Percentiles rank a stretch among this genome's conserved stretches.
These are phyloP conservation scores for Circinella umbellata DNA, from an alignment of 371 early-diverging fungal genomes.

Conservation along the genomic window DNA sequence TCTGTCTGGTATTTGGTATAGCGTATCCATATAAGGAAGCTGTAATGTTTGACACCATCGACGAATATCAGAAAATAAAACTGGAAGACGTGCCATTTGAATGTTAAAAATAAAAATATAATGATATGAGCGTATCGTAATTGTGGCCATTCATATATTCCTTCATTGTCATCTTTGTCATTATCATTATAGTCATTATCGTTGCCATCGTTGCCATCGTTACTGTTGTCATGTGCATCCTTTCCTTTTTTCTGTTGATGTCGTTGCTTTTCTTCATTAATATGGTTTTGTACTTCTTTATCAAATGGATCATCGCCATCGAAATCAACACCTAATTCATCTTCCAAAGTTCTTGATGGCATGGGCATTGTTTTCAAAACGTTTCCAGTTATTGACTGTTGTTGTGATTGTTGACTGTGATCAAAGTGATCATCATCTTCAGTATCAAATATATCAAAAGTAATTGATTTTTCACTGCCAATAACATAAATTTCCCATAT, in stretches of 20 bases:
- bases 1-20: neutral
- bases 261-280: too few relatives aligned
- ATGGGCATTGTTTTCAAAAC: too few relatives aligned
- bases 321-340: slow-evolving; percentile 8
- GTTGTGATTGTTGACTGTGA: neutral
- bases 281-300: too few relatives aligned
- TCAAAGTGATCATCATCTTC: neutral
- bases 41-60: slow-evolving; percentile 5
- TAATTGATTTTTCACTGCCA: neutral
- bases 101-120: slow-evolving; percentile 6
- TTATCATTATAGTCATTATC: neutral
- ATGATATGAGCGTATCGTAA: neutral
- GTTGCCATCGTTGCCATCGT: neutral
- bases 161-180: neutral
- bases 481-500: neutral
- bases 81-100: slow-evolving; percentile 5
- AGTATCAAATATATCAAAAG: neutral
- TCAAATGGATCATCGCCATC: neutral
- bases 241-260: too few relatives aligned
- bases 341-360: slow-evolving; percentile 1
- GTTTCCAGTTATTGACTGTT: neutral
- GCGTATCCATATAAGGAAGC: slow-evolving; percentile 1
- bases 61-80: neutral
- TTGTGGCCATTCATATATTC: slow-evolving; percentile 2
- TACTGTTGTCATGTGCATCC: too few relatives aligned